Conservation (phyloP, 768 basidiomycete genomes). For the Wakefieldia striispora region DNA sequence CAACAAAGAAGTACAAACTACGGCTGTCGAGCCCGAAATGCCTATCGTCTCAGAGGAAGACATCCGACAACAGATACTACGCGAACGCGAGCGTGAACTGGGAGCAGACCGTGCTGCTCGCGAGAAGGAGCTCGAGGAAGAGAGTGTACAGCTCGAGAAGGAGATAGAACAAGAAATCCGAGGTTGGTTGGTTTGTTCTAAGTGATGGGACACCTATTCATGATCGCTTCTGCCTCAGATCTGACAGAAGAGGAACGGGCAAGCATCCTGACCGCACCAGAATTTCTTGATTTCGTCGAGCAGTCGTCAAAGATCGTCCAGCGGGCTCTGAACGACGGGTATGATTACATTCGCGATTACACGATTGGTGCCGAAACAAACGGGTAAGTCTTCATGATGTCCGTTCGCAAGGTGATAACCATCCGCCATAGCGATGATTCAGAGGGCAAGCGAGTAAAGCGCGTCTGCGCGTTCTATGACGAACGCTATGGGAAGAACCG, state of each 20-base stretch:
- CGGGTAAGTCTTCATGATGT: conserved; percentile 50
- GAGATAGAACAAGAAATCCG: conserved; percentile 86
- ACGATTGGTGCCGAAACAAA: conserved; percentile 84
- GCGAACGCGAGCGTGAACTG: conserved; percentile 60
- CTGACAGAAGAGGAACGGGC: conserved; percentile 83
- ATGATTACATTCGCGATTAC: conserved; percentile 97
- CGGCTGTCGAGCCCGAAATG: conserved; percentile 56
- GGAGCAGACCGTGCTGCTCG: conserved; percentile 67
- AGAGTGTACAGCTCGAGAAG: conserved; percentile 78
- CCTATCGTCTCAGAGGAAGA: conserved; percentile 63
- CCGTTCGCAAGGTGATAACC: conserved; percentile 5
- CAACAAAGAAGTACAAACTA: conserved; percentile 84
- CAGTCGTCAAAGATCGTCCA: conserved; percentile 94
- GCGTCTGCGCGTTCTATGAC: conserved; percentile 93
- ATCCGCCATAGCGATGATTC: conserved; percentile 68
- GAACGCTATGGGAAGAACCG: conserved; percentile 89
- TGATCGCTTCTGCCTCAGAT: conserved; percentile 43
- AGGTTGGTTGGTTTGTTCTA: conserved; percentile 41
- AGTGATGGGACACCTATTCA: not conserved
- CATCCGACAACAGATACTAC: conserved; percentile 63
- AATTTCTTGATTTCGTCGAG: conserved; percentile 93
- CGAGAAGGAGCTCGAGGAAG: conserved; percentile 79
- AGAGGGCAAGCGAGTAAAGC: conserved; percentile 86
- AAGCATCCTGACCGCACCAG: conserved; percentile 81
- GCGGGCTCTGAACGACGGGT: conserved; percentile 89